Evolutionary conservation across 2,329 filamentous ascomycete species (phyloP).

Genomic region (Fusarium sp.): DNA sequence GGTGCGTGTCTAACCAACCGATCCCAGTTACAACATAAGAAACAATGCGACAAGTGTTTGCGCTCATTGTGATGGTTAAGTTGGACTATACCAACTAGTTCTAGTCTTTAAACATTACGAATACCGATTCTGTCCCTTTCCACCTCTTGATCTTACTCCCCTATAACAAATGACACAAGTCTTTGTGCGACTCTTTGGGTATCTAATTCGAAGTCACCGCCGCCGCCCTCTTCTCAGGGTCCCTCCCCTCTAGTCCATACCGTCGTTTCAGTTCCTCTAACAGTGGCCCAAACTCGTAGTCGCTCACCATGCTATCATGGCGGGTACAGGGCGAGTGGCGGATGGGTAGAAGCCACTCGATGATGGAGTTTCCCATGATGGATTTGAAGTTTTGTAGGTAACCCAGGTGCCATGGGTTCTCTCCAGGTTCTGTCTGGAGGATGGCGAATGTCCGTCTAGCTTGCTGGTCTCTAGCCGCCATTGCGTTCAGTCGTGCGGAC

Average conservation of each 20-base stretch:
- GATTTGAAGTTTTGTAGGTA: constrained; percentile 76
- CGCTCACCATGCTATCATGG: constrained; percentile 73
- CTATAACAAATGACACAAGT: not conserved
- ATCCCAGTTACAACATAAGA: not conserved
- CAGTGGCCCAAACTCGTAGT: constrained; percentile 74
- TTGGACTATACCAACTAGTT: constrained; percentile 4
- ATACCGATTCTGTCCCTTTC: not conserved
- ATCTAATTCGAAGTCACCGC: constrained; percentile 38
- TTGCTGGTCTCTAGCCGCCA: constrained; percentile 54
- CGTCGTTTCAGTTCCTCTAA: constrained; percentile 66
- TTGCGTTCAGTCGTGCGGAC: constrained; percentile 27
- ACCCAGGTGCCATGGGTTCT: constrained; percentile 89
- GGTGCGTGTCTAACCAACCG: not conserved
- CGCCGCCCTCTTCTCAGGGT: constrained; percentile 25
- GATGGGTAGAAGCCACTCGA: constrained; percentile 87
- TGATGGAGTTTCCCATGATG: constrained; percentile 77
- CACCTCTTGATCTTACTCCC: constrained; percentile 5
- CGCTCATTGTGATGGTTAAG: not conserved
- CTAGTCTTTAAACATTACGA: constrained; percentile 23
- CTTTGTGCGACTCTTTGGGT: constrained; percentile 32
- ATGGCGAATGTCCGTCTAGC: constrained; percentile 81
- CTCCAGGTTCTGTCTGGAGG: constrained; percentile 75
- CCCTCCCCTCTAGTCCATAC: constrained; percentile 41
- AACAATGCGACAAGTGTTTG: not conserved
- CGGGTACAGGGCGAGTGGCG: constrained; percentile 78